phyloP scores from a whole-genome alignment of 371 early-diverging fungal species.

The Lichtheimia corymbifera region DNA sequence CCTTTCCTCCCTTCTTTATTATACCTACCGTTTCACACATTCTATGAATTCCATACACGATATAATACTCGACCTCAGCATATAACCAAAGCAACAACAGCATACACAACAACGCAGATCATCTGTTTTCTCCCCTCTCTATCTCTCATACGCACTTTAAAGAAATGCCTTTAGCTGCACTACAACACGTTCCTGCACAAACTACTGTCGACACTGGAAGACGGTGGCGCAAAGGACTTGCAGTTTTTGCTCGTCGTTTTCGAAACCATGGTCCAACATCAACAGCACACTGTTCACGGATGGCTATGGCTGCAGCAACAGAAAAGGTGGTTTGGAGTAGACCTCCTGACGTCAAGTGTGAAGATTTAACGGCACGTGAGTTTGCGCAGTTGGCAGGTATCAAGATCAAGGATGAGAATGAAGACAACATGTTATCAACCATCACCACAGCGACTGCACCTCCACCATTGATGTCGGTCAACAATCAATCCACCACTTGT shows the following conservation, averaged over 20 bases:
- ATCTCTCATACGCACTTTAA: too few relatives aligned
- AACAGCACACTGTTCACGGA: conserved; percentile 8
- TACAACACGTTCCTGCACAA: conserved; percentile 20
- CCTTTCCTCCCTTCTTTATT: conserved; percentile 6
- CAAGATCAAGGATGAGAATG: conserved; percentile 14
- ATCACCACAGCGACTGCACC: conserved; percentile 5
- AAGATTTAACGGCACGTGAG: conserved; percentile 30
- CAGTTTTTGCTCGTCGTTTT: conserved; percentile 4
- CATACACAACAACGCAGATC: too few relatives aligned
- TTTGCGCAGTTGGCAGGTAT: conserved; percentile 35
- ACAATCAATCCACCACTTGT: conserved; percentile 4
- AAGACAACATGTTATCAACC: background rate
- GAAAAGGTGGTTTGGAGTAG: conserved; percentile 23
- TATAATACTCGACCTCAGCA: too few relatives aligned
- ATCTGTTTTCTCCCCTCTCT: background rate
- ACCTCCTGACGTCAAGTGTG: conserved; percentile 20
- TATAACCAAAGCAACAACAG: too few relatives aligned
- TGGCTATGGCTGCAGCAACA: conserved; percentile 24
- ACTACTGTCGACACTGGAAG: conserved; percentile 3
- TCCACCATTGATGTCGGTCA: background rate
- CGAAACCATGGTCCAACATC: background rate
- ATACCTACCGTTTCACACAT: background rate
- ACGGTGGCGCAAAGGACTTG: conserved; percentile 21
- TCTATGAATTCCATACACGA: background rate
- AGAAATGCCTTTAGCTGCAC: conserved; percentile 22